Conservation (phyloP, 345 rosid genomes). For the Pistacia atlantica region DNA sequence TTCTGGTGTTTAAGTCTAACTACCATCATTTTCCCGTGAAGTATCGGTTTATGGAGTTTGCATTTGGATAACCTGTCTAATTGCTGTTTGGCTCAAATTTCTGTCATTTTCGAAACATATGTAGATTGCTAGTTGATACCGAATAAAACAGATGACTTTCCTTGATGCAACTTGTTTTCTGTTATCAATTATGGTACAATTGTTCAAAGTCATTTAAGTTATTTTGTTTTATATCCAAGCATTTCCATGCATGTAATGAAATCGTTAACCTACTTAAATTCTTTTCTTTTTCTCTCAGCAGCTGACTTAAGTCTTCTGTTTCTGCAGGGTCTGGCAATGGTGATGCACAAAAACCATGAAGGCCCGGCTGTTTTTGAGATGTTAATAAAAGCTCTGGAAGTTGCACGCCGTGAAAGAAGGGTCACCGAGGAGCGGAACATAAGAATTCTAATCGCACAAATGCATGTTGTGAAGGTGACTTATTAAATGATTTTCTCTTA, state of each 20-base stretch:
- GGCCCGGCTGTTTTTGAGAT: slow-evolving; percentile 80
- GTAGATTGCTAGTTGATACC: background rate
- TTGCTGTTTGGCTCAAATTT: background rate
- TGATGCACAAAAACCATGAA: slow-evolving; percentile 84
- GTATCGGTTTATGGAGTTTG: background rate
- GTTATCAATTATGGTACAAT: background rate
- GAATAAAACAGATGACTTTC: too few species aligned
- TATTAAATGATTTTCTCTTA: slow-evolving; percentile 7
- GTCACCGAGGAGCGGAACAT: slow-evolving; percentile 88
- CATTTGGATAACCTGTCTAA: background rate
- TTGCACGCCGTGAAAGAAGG: slow-evolving; percentile 52
- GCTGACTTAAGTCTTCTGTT: background rate
- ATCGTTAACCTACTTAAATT: background rate
- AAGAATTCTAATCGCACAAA: slow-evolving; percentile 77
- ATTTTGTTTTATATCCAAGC: background rate
- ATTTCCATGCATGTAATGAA: background rate
- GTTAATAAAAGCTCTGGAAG: slow-evolving; percentile 69
- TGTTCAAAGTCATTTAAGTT: background rate
- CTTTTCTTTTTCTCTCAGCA: background rate
- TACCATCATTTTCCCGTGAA: background rate
- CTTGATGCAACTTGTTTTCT: background rate
- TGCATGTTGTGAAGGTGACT: slow-evolving; percentile 78
- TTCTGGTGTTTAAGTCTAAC: too few species aligned
- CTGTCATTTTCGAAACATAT: background rate
- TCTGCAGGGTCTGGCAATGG: slow-evolving; percentile 83